Evolutionary conservation across 2,329 filamentous ascomycete genomes (phyloP).

Genomic region (Colletotrichum sojae): DNA sequence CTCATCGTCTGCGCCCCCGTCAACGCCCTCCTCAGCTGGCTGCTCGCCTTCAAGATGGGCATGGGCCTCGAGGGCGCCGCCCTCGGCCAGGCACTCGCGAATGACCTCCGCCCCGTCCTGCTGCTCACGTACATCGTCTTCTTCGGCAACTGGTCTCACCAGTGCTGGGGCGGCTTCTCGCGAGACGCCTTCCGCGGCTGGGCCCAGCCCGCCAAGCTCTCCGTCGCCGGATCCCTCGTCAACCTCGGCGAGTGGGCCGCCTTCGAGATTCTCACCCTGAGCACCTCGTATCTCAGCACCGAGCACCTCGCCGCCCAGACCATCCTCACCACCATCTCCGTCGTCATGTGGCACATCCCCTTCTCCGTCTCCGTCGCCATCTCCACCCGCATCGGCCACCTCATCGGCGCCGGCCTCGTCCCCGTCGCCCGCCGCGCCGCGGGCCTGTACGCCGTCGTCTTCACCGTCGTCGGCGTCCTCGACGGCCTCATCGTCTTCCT

Average conservation of each 20-base stretch:
- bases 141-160: slow-evolving; percentile 55
- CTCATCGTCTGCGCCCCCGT: slow-evolving; percentile 62
- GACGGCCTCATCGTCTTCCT: slow-evolving; percentile 50
- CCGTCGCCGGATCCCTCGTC: slow-evolving; percentile 55
- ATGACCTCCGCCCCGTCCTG: slow-evolving; percentile 62
- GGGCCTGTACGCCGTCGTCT: slow-evolving; percentile 51
- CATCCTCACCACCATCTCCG: slow-evolving; percentile 56
- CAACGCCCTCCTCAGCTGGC: slow-evolving; percentile 64
- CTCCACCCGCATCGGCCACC: slow-evolving; percentile 58
- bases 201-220: slow-evolving; percentile 56
- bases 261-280: slow-evolving; percentile 60
- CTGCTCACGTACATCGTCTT: slow-evolving; percentile 62
- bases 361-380: slow-evolving; percentile 59
- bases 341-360: slow-evolving; percentile 59
- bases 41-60: slow-evolving; percentile 57
- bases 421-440: slow-evolving; percentile 49
- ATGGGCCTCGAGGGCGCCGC: slow-evolving; percentile 67
- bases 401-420: slow-evolving; percentile 55
- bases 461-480: slow-evolving; percentile 50
- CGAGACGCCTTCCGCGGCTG: slow-evolving; percentile 53
- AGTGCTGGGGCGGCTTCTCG: slow-evolving; percentile 62
- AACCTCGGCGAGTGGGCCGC: slow-evolving; percentile 60
- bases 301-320: slow-evolving; percentile 59
- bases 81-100: slow-evolving; percentile 62
- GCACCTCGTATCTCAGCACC: slow-evolving; percentile 60